Evolutionary conservation across 257 asterid genomes (phyloP).

Genomic region (Solanum raphanifolium): DNA sequence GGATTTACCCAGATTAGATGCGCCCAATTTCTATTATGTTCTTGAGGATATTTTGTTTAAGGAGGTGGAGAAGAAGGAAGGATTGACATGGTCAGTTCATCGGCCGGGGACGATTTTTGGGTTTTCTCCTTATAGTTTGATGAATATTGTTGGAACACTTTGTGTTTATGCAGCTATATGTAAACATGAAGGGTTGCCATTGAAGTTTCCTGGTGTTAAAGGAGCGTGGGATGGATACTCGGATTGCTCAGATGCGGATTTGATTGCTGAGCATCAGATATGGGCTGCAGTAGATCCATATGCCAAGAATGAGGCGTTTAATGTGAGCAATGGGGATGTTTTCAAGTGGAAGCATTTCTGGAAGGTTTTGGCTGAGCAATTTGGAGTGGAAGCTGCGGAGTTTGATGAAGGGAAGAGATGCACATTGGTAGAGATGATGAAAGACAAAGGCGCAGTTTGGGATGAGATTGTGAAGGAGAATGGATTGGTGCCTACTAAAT

Average conservation of each 20-base stretch:
- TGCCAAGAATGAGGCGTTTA: constrained; percentile 83
- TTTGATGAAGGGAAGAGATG: constrained; percentile 44
- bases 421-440: constrained; percentile 58
- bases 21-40: constrained; percentile 48
- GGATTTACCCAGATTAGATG: constrained; percentile 60
- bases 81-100: constrained; percentile 81
- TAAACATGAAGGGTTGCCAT: constrained; percentile 57
- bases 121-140: constrained; percentile 68
- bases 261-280: constrained; percentile 87
- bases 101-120: constrained; percentile 71
- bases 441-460: constrained; percentile 73
- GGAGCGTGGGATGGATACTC: constrained; percentile 73
- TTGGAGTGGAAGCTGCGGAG: constrained; percentile 51
- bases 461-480: constrained; percentile 71
- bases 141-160: constrained; percentile 70
- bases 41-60: constrained; percentile 64
- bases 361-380: constrained; percentile 81
- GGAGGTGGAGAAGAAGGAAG: constrained; percentile 59
- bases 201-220: constrained; percentile 69
- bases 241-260: constrained; percentile 77
- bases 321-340: constrained; percentile 88
- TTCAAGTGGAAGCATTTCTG: constrained; percentile 92
- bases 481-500: constrained; percentile 35
- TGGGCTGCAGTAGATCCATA: constrained; percentile 95
- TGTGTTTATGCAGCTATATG: constrained; percentile 88